phyloP scores from a whole-genome alignment of 2,329 filamentous ascomycete species.

The Aureobasidium lini region DNA sequence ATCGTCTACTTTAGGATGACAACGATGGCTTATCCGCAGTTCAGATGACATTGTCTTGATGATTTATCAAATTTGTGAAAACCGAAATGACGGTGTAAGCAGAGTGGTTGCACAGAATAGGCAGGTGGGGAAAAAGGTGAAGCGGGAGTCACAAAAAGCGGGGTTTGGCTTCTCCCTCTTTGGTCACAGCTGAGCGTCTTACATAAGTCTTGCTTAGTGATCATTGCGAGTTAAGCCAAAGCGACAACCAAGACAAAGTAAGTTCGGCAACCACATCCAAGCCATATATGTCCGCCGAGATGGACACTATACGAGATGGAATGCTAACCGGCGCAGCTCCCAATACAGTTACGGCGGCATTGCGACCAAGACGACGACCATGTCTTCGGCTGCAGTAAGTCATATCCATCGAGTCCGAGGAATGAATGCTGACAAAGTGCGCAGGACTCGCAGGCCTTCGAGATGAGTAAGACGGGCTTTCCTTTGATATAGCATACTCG shows the following conservation, averaged over 20 bases:
- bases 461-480: constrained; percentile 31
- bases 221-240: constrained; percentile 4
- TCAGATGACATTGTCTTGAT: too few relatives aligned
- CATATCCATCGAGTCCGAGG: too few relatives aligned
- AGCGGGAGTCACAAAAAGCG: background rate
- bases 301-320: background rate
- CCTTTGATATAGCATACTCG: background rate
- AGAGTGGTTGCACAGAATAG: too few relatives aligned
- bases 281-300: constrained; percentile 1
- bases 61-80: too few relatives aligned
- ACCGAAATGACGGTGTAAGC: too few relatives aligned
- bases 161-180: background rate
- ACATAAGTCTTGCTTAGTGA: constrained; percentile 13
- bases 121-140: background rate
- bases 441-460: constrained; percentile 26
- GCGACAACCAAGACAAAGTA: constrained; percentile 6
- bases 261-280: background rate
- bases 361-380: background rate
- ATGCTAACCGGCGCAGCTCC: background rate
- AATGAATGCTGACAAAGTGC: constrained; percentile 13
- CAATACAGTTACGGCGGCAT: background rate
- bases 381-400: constrained; percentile 13
- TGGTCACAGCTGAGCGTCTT: background rate
- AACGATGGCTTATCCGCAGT: too few relatives aligned
- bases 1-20: too few relatives aligned